Base-by-base conservation (phyloP, 1,139 yeast genomes). In the Geotrichum candidum region DNA sequence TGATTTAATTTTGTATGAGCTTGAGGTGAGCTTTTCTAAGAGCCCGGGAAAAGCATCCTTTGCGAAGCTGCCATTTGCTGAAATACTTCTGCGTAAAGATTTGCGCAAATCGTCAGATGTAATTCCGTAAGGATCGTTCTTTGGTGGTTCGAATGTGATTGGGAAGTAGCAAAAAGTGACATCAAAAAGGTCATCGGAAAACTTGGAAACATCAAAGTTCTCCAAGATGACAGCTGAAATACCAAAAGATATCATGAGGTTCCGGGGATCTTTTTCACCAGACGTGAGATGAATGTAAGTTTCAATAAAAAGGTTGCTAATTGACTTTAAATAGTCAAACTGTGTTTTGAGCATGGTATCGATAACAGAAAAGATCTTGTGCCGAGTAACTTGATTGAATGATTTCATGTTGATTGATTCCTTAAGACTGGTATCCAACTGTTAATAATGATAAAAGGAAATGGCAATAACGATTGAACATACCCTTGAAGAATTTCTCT, bases 81-180 rank as follows among this genome's bases (percentile, higher is more conserved):
- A 80, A 54, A 94, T 80, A 7, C 88, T 50, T 66, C 65, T 68
- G 74, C 74, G 79, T 61, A 94, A 77, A 10, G 83, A 80, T 9
- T 69, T 56, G 69, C 90, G 90, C 67, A 94, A 79, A 60, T 90
- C 88, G 1, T 80, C 82, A 1, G 91, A 83, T 0, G 96, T 84
- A 65, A 91, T 89, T 64, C 86, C 85, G 72, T 91, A 90, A 0
- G 97, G 96, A 73, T 92, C 97, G 71, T 89, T 87, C 63, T 88
- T 85, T 1, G 98, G 97, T 1, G 99, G 97, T 64, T 86, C 87
- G 75, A 95, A 95, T 0, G 97, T 88, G 59, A 95, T 92, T 3
- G 99, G 99, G 76, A 92, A 95, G 76, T 95, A 95, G 73, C 99
- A 94, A 72, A 94, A 94, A 51, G 91, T 81, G 48, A 89, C 85